A percentile compares a stretch with the other conserved stretches of the same genome.
Evolutionary conservation across 2,329 filamentous ascomycete genomes (phyloP).

Genomic region (Dactylellina leptospora): DNA sequence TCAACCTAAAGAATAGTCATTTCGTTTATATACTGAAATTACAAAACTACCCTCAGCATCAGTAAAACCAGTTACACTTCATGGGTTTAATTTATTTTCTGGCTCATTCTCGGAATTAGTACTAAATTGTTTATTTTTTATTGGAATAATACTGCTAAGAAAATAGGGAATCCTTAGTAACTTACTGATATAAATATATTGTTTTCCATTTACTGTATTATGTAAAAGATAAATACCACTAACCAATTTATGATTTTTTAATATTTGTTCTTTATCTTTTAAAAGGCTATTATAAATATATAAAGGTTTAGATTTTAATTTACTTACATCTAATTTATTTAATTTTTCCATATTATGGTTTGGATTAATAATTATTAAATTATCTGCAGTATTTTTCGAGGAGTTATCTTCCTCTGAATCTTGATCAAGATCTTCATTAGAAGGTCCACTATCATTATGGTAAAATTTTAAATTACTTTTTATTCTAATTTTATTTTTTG

Average conservation of each 20-base stretch:
- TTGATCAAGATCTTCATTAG: background rate
- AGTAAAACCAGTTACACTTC: too few relatives aligned
- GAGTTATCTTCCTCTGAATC: background rate
- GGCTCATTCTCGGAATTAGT: too few relatives aligned
- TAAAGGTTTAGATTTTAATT: background rate
- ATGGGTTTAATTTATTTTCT: too few relatives aligned
- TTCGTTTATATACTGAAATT: too few relatives aligned
- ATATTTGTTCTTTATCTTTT: background rate
- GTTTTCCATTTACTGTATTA: background rate
- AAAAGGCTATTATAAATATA: background rate
- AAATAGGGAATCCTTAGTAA: too few relatives aligned
- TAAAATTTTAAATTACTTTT: conserved; percentile 2
- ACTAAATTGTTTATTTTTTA: too few relatives aligned
- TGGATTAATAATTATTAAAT: background rate
- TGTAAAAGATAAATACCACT: background rate
- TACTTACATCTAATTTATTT: background rate
- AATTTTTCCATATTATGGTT: background rate
- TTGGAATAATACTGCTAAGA: too few relatives aligned
- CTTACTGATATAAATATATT: too few relatives aligned
- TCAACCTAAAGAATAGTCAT: too few relatives aligned
- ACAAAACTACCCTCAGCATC: too few relatives aligned
- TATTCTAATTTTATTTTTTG: conserved; percentile 1
- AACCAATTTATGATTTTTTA: background rate
- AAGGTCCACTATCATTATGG: background rate
- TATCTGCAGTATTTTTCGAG: background rate